These are phyloP conservation scores for Boletus patriciae DNA, from an alignment of 768 basidiomycete genomes.

Conservation along the genomic window DNA sequence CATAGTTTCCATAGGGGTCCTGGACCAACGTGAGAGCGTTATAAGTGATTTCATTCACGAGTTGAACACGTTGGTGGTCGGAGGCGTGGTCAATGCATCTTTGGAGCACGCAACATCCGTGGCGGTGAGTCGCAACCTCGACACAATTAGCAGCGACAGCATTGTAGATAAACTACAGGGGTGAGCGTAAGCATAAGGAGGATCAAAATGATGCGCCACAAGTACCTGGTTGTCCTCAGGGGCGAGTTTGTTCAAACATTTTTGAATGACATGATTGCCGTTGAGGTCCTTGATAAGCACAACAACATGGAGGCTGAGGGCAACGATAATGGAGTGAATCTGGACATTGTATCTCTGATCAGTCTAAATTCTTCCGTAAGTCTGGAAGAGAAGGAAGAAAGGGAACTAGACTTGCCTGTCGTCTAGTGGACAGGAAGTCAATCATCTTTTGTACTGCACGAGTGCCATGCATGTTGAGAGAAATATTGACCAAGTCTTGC, in stretches of 20 bases:
- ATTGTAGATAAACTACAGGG: conserved; percentile 90
- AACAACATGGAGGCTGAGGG: conserved; percentile 95
- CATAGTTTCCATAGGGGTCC: conserved; percentile 94
- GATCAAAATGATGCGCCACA: background rate
- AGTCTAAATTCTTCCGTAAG: conserved; percentile 63
- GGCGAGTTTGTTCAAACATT: conserved; percentile 96
- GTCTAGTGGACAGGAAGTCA: conserved; percentile 92
- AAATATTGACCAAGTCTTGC: conserved; percentile 96
- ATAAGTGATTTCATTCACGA: conserved; percentile 98
- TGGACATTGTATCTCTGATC: conserved; percentile 82
- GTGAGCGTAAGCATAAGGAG: background rate
- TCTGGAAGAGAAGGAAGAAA: conserved; percentile 43
- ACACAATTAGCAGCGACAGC: conserved; percentile 98
- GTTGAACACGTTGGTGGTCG: conserved; percentile 89
- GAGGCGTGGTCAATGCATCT: conserved; percentile 98
- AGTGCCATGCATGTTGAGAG: conserved; percentile 99
- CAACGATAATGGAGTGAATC: conserved; percentile 96
- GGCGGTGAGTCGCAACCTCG: conserved; percentile 96
- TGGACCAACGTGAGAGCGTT: conserved; percentile 97
- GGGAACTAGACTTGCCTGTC: conserved; percentile 68
- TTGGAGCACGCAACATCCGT: conserved; percentile 98
- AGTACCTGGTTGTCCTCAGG: conserved; percentile 96
- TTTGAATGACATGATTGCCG: conserved; percentile 98
- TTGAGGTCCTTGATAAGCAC: conserved; percentile 99
- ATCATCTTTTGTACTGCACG: conserved; percentile 99